phyloP scores from a whole-genome alignment of 495 filamentous ascomycete genomes.

The Penicillium samsonianum region DNA sequence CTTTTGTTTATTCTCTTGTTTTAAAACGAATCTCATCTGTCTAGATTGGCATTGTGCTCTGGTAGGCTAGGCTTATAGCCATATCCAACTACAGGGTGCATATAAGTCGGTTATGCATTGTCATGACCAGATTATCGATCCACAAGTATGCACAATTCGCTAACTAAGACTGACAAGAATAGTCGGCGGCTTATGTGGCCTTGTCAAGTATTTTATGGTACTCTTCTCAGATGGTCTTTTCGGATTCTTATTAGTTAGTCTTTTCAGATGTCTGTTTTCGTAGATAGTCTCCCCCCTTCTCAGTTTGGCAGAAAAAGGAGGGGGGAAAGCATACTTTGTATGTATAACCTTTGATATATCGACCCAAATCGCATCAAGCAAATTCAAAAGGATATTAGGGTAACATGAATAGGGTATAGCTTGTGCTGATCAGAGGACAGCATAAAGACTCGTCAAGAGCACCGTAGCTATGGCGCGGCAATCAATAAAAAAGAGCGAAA shows the following conservation, averaged over 20 bases:
- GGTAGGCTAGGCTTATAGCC: conserved; percentile 3
- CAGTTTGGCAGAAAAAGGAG: no score
- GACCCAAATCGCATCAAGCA: background rate
- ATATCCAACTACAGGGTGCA: background rate
- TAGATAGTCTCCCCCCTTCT: no score
- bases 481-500: background rate
- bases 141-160: background rate
- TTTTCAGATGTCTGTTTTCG: no score
- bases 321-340: no score
- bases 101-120: background rate
- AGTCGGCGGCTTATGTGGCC: no score
- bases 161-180: background rate
- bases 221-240: no score
- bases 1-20: conserved; percentile 36
- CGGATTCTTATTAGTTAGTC: no score
- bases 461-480: background rate
- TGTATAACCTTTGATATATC: no score
- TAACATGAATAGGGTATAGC: background rate
- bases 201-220: no score
- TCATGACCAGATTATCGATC: background rate
- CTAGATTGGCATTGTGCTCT: conserved; percentile 27
- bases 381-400: background rate
- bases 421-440: background rate
- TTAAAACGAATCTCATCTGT: conserved; percentile 40
- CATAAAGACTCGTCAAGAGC: background rate